Conservation (phyloP, 208 protist genomes). For the Vickermania ingenoplastis region DNA sequence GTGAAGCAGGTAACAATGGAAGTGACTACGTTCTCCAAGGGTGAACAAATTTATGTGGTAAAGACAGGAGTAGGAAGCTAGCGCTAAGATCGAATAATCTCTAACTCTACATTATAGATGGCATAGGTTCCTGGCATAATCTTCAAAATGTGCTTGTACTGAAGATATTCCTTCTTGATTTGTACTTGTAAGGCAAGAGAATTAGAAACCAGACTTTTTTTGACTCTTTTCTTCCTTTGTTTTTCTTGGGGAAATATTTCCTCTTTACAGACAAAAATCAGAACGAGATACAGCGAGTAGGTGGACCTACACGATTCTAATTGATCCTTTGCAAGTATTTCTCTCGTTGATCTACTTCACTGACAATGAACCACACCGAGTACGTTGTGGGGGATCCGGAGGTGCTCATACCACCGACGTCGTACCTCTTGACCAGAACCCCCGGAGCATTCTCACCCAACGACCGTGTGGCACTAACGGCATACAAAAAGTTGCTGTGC, state of each 20-base stretch:
- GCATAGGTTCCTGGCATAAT: too few relatives aligned
- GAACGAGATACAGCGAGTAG: too few relatives aligned
- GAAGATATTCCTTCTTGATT: too few relatives aligned
- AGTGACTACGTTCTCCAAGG: conserved; percentile 52
- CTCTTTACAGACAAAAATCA: too few relatives aligned
- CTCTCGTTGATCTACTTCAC: too few relatives aligned
- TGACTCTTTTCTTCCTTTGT: too few relatives aligned
- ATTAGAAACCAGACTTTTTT: too few relatives aligned
- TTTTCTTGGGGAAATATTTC: background rate
- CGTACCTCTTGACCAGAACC: conserved; percentile 61
- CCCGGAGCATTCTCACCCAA: conserved; percentile 40
- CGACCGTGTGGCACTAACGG: conserved; percentile 40
- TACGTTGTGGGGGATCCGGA: conserved; percentile 45
- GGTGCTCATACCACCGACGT: conserved; percentile 46
- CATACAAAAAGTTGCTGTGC: conserved; percentile 61
- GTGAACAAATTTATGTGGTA: conserved; percentile 66
- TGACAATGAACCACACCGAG: conserved; percentile 63
- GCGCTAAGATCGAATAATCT: too few relatives aligned
- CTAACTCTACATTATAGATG: too few relatives aligned
- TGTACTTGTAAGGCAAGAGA: too few relatives aligned
- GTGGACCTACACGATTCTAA: background rate
- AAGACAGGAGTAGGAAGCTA: conserved; percentile 44
- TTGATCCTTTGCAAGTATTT: background rate
- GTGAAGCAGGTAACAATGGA: conserved; percentile 59
- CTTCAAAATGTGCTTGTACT: too few relatives aligned